These are phyloP conservation scores for Pezicula carpinea DNA, from an alignment of 2,329 filamentous ascomycete species.

Conservation along the genomic window DNA sequence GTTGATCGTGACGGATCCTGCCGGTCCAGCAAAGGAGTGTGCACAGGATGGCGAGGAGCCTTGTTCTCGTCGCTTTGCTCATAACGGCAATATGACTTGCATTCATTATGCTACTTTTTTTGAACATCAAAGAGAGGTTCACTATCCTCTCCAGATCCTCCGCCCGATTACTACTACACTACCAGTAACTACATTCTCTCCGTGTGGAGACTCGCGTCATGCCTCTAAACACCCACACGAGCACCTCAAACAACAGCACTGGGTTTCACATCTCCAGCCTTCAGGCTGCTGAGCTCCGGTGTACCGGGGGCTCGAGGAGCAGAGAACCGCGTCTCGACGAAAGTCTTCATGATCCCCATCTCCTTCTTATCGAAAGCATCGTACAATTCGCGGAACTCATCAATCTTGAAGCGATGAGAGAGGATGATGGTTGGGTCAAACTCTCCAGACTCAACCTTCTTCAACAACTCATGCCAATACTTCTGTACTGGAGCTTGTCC, in stretches of 20 bases:
- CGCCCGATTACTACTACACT: too few relatives aligned
- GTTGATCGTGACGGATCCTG: too few relatives aligned
- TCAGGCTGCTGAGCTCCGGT: constrained; percentile 42
- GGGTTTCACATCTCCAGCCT: constrained; percentile 13
- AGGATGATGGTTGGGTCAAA: constrained; percentile 78
- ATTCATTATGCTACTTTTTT: too few relatives aligned
- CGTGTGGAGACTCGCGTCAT: neutral
- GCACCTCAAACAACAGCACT: constrained; percentile 6
- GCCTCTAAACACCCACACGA: neutral
- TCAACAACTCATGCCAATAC: constrained; percentile 74
- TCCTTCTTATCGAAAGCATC: constrained; percentile 52
- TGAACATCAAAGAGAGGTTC: too few relatives aligned
- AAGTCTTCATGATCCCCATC: constrained; percentile 78
- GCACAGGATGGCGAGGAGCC: too few relatives aligned
- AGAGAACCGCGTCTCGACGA: constrained; percentile 54
- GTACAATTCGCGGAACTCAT: constrained; percentile 67
- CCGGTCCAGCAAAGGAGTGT: too few relatives aligned
- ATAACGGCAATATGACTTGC: too few relatives aligned
- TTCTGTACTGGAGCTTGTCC: constrained; percentile 64
- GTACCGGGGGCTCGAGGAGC: constrained; percentile 43
- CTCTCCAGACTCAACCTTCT: constrained; percentile 58
- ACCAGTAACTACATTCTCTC: too few relatives aligned
- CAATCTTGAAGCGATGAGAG: constrained; percentile 69
- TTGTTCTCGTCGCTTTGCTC: too few relatives aligned
- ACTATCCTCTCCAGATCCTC: too few relatives aligned